These are phyloP conservation scores for Mycena kentingensis DNA, from an alignment of 768 basidiomycete genomes.

Conservation along the genomic window DNA sequence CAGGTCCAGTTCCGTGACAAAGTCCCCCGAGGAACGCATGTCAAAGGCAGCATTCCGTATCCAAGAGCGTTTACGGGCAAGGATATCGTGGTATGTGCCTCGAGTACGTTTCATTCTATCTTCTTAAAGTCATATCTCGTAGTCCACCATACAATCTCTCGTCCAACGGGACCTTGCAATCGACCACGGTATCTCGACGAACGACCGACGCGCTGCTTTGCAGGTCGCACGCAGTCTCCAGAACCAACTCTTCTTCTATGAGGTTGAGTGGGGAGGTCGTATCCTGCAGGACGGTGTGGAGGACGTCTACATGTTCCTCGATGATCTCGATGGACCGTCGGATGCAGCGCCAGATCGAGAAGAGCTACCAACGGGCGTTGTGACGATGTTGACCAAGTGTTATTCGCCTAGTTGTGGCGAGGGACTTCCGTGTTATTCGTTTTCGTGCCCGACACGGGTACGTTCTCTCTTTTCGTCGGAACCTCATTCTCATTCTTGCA, in stretches of 20 bases:
- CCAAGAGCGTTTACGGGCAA: conserved; percentile 91
- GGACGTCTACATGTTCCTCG: conserved; percentile 91
- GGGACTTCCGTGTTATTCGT: conserved; percentile 79
- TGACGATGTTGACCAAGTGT: conserved; percentile 88
- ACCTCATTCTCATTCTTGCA: conserved; percentile 15
- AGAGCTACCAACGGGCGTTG: conserved; percentile 83
- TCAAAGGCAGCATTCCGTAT: conserved; percentile 92
- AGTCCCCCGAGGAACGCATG: conserved; percentile 82
- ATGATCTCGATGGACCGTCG: conserved; percentile 70
- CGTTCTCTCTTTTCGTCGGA: conserved; percentile 13
- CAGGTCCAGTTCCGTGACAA: conserved; percentile 86
- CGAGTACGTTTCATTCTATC: not conserved
- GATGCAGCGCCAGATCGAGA: conserved; percentile 63
- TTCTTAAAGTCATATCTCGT: conserved; percentile 5
- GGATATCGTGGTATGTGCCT: conserved; percentile 79
- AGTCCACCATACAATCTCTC: conserved; percentile 88
- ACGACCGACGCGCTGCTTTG: conserved; percentile 80
- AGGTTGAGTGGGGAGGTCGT: conserved; percentile 92
- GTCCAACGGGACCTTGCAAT: conserved; percentile 83
- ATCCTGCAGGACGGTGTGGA: conserved; percentile 85
- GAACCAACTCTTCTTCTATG: conserved; percentile 92
- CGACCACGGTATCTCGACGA: conserved; percentile 71
- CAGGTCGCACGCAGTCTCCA: conserved; percentile 90
- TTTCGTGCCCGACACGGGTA: conserved; percentile 75
- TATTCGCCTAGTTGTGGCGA: conserved; percentile 87